Percentiles rank a stretch among this genome's conserved stretches.
phyloP scores from a whole-genome alignment of 768 basidiomycete genomes.

The Suillus fuscotomentosus region DNA sequence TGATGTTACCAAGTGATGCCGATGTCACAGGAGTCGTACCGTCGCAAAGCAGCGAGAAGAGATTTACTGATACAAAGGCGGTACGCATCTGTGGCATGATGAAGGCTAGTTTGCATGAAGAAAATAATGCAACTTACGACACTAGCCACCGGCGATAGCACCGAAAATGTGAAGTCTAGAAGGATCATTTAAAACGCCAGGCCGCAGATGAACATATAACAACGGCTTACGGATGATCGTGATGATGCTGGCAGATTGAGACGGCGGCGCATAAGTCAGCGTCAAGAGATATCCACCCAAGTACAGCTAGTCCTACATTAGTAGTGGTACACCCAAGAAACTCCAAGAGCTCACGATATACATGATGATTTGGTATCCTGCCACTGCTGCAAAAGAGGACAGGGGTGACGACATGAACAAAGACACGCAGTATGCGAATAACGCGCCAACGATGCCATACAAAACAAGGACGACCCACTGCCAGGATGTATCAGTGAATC shows the following conservation, averaged over 20 bases:
- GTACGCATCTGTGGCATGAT: slow-evolving; percentile 51
- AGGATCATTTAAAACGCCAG: not conserved
- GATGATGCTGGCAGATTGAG: slow-evolving; percentile 51
- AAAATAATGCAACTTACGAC: slow-evolving; percentile 43
- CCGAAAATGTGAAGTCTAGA: slow-evolving; percentile 62
- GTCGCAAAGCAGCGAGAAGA: slow-evolving; percentile 72
- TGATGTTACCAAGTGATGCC: slow-evolving; percentile 50
- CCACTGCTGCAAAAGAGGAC: slow-evolving; percentile 69
- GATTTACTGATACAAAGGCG: slow-evolving; percentile 71
- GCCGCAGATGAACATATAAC: not conserved
- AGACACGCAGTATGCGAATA: slow-evolving; percentile 69
- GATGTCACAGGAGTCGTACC: slow-evolving; percentile 47
- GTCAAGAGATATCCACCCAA: slow-evolving; percentile 67
- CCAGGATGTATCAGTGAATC: slow-evolving; percentile 2
- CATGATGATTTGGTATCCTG: slow-evolving; percentile 72
- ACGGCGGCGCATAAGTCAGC: slow-evolving; percentile 68
- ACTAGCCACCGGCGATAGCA: slow-evolving; percentile 68
- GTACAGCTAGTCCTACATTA: slow-evolving; percentile 45
- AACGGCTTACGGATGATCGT: slow-evolving; percentile 51
- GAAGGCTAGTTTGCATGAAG: not conserved
- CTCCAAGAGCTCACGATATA: slow-evolving; percentile 52
- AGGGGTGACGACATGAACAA: slow-evolving; percentile 62
- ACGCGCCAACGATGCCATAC: slow-evolving; percentile 65
- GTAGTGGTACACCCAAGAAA: not conserved
- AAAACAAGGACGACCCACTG: slow-evolving; percentile 73